A percentile compares a stretch with the other conserved stretches of the same genome.
Conservation (phyloP, 495 filamentous ascomycete species). For the Aspergillus diversus region DNA sequence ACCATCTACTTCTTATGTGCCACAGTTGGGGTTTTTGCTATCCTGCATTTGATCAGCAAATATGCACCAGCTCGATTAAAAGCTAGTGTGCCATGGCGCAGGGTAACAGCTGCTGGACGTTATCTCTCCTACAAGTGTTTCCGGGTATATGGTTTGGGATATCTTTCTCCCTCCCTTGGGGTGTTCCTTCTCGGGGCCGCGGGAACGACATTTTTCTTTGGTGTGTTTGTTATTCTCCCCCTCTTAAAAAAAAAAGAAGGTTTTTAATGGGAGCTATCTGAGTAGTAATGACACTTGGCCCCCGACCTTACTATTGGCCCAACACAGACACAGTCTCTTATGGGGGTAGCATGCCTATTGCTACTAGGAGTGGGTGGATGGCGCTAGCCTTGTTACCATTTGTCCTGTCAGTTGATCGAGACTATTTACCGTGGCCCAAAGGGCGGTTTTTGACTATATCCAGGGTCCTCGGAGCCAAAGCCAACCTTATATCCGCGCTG, state of each 20-base stretch:
- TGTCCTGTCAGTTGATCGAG: constrained; percentile 38
- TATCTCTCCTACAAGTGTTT: constrained; percentile 23
- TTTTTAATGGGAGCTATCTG: background rate
- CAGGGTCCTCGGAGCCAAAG: constrained; percentile 36
- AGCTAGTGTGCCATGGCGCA: constrained; percentile 28
- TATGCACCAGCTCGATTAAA: background rate
- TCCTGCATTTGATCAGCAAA: constrained; percentile 44
- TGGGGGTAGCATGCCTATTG: constrained; percentile 54
- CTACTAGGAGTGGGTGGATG: constrained; percentile 57
- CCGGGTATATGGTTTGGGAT: background rate
- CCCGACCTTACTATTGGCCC: constrained; percentile 63
- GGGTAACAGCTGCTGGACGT: constrained; percentile 17
- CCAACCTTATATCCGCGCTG: constrained; percentile 51
- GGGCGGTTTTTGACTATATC: background rate
- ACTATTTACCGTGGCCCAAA: background rate
- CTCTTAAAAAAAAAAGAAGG: background rate
- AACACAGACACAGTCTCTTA: constrained; percentile 40
- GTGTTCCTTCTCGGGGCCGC: constrained; percentile 28
- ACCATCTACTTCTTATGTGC: constrained; percentile 50
- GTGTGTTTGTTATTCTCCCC: constrained; percentile 18
- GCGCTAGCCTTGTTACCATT: constrained; percentile 55
- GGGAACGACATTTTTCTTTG: constrained; percentile 31
- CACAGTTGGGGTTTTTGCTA: constrained; percentile 32
- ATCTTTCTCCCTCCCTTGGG: constrained; percentile 19
- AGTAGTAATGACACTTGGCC: constrained; percentile 51